Percentiles rank a stretch among this genome's conserved stretches.
Evolutionary conservation across 2,329 filamentous ascomycete species (phyloP).

Genomic region (Penicillium vulpinum): DNA sequence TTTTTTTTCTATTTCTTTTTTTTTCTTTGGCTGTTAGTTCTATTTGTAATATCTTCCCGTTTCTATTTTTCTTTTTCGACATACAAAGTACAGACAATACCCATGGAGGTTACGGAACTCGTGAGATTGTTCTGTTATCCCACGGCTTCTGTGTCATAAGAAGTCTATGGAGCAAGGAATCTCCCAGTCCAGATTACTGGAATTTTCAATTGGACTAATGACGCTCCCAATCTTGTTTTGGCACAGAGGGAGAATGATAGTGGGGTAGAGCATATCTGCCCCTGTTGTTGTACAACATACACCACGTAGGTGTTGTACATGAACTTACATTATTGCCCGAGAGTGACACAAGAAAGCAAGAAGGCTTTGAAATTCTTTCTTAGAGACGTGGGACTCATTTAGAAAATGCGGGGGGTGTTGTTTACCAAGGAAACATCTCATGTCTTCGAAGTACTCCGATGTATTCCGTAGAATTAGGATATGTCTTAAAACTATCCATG

Average conservation of each 20-base stretch:
- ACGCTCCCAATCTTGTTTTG: not conserved
- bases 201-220: slow-evolving; percentile 6
- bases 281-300: not conserved
- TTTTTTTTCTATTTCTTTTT: not conserved
- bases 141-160: not conserved
- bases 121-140: not conserved
- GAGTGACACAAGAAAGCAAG: not conserved
- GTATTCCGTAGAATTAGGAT: not conserved
- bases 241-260: not conserved
- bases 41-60: not conserved
- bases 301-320: not conserved
- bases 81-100: too few relatives aligned
- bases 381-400: not conserved
- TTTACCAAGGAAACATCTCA: not conserved
- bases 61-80: too few relatives aligned
- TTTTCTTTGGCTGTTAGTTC: not conserved
- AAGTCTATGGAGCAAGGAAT: too few relatives aligned
- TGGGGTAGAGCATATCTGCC: not conserved
- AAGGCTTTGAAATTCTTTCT: too few relatives aligned
- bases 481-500: slow-evolving; percentile 11
- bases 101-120: slow-evolving; percentile 12
- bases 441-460: not conserved
- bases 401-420: slow-evolving; percentile 4
- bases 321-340: not conserved
- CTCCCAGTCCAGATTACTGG: not conserved